Evolutionary conservation across 169 alveolate genomes (phyloP).

Genomic region (Neospora caninum): DNA sequence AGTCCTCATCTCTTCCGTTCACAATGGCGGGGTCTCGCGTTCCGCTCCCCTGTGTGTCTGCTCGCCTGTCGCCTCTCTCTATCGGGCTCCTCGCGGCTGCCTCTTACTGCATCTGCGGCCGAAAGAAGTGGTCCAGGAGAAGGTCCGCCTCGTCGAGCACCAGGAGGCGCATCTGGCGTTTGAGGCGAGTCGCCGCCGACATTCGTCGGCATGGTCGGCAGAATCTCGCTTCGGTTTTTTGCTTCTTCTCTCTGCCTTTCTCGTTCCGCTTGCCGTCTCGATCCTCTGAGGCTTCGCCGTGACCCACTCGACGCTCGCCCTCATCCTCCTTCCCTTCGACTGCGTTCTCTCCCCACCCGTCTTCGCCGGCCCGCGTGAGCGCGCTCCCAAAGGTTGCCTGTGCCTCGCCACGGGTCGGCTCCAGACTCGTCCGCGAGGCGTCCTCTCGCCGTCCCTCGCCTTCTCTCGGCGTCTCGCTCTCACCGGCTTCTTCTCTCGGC

Average conservation of each 20-base stretch:
- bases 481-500: background rate
- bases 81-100: too few relatives aligned
- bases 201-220: constrained; percentile 11
- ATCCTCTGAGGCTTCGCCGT: too few relatives aligned
- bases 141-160: constrained; percentile 75
- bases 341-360: background rate
- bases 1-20: too few relatives aligned
- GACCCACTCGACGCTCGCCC: background rate
- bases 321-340: background rate
- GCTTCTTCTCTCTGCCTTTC: background rate
- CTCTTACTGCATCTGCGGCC: constrained; percentile 40
- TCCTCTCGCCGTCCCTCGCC: background rate
- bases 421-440: background rate
- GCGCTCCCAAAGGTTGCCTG: background rate
- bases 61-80: too few relatives aligned
- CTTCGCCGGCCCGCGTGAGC: background rate
- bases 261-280: background rate
- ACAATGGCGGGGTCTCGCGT: too few relatives aligned
- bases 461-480: background rate
- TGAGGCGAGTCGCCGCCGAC: background rate
- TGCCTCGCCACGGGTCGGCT: background rate
- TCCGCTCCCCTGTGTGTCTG: too few relatives aligned
- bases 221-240: background rate
- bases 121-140: constrained; percentile 69
- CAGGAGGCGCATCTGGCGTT: constrained; percentile 46